phyloP scores from a whole-genome alignment of 257 asterid genomes.

The Gynochthodes officinalis region DNA sequence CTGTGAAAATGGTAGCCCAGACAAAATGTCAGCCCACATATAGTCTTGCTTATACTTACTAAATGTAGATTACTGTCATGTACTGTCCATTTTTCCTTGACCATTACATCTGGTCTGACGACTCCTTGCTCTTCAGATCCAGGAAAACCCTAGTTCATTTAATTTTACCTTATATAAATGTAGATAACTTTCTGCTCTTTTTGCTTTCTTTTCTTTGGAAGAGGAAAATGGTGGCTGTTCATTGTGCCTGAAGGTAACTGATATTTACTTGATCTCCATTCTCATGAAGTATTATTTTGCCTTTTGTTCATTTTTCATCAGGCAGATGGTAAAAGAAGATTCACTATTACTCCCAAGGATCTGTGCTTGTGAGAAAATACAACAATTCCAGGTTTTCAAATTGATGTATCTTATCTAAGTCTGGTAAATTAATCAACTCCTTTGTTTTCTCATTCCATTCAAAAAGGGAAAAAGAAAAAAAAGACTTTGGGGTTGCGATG shows the following conservation, averaged over 20 bases:
- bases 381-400: background rate
- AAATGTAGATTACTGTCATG: background rate
- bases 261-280: too few species aligned
- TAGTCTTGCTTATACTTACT: background rate
- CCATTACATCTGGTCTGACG: background rate
- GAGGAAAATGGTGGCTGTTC: background rate
- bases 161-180: background rate
- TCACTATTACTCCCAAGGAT: background rate
- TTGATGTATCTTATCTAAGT: background rate
- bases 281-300: background rate
- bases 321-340: background rate
- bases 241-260: background rate
- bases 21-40: background rate
- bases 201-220: background rate
- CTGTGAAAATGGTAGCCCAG: constrained; percentile 31
- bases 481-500: too few species aligned
- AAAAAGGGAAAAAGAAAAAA: too few species aligned
- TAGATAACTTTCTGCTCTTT: background rate
- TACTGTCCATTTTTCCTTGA: background rate
- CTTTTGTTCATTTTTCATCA: background rate
- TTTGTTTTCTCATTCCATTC: too few species aligned
- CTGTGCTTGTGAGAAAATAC: background rate
- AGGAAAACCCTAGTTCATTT: background rate
- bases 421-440: background rate
- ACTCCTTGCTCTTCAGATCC: background rate